Evolutionary conservation across 2,329 filamentous ascomycete genomes (phyloP), one percentile per base, ranked within the genome.

Genomic region (Alternaria triticimaculans): DNA sequence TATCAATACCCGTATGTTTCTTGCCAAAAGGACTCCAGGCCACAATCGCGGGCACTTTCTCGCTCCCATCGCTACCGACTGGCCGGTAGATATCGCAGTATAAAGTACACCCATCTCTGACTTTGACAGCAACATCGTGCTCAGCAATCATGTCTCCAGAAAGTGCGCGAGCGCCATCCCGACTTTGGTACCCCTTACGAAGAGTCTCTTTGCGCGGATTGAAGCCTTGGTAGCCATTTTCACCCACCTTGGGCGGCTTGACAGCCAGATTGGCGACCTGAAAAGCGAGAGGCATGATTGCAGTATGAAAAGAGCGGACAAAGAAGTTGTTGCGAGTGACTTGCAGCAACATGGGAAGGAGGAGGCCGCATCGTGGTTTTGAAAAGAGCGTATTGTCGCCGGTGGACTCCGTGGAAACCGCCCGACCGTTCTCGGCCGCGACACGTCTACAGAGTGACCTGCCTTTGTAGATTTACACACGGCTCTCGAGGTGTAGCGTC

Each of bases 1-100:
- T 63, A 11, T 60, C 57, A 18, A 62, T 57, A 6, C 64, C 58
- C 4, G 60, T 64, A 15, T 61, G 44, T 8, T 61, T 64, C 68
- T 84, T 84, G 21, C 83, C 83, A 64, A 81, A 84, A 6, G 80
- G 80, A 12, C 76, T 79, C 81, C 81, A 84, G 43, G 73, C 74
- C 0, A 85, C 63, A 23, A 84, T 73, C 1, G 80, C 83, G 2
- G 83, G 82, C 1, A 83, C 72, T 30, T 77, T 80, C 20, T 28
- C 54, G 5, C 12, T 23, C 18, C 44, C 26, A 5, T 71, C 68
- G 7, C 65, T 61, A 15, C 62, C 59, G n/a, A 67, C 66, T 4
- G 79, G 67, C 15, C 67, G 50, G 21, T 58, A 67, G 23, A 67
- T 60, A 11, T 69, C 62, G n/a, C 45, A 61, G 55, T 62, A 64